These are phyloP conservation scores for Novymonas esmeraldas DNA, from an alignment of 208 protist species.

Conservation along the genomic window DNA sequence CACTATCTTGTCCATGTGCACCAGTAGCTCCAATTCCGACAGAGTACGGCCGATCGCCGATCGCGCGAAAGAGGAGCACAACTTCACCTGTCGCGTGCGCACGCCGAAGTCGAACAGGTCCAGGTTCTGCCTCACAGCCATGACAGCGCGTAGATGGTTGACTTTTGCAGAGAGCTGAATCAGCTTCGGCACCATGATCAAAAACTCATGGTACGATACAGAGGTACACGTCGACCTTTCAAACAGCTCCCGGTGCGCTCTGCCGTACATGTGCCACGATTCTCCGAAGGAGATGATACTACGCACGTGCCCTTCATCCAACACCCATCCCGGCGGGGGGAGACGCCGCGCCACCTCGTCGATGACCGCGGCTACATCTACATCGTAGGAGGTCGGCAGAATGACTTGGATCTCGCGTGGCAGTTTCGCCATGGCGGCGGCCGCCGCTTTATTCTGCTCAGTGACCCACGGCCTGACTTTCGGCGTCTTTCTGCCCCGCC, in stretches of 20 bases:
- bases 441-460: conserved; percentile 6
- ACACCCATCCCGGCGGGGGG: too few relatives aligned
- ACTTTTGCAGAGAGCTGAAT: not conserved
- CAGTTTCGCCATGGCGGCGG: conserved; percentile 4
- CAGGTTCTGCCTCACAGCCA: not conserved
- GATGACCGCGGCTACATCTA: conserved; percentile 6
- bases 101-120: not conserved
- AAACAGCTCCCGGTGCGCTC: not conserved
- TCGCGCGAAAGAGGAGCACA: conserved; percentile 2
- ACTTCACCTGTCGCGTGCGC: not conserved
- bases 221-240: not conserved
- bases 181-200: conserved; percentile 16
- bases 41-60: conserved; percentile 10
- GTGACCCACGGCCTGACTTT: not conserved
- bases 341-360: conserved; percentile 25
- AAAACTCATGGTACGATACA: conserved; percentile 25
- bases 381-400: not conserved
- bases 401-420: conserved; percentile 8
- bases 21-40: conserved; percentile 12
- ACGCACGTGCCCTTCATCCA: too few relatives aligned
- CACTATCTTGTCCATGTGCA: conserved; percentile 11
- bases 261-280: not conserved
- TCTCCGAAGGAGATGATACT: too few relatives aligned
- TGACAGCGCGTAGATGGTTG: not conserved
- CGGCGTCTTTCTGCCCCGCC: not conserved